Conservation (phyloP, 257 asterid species). For the Ajuga chamaepitys region DNA sequence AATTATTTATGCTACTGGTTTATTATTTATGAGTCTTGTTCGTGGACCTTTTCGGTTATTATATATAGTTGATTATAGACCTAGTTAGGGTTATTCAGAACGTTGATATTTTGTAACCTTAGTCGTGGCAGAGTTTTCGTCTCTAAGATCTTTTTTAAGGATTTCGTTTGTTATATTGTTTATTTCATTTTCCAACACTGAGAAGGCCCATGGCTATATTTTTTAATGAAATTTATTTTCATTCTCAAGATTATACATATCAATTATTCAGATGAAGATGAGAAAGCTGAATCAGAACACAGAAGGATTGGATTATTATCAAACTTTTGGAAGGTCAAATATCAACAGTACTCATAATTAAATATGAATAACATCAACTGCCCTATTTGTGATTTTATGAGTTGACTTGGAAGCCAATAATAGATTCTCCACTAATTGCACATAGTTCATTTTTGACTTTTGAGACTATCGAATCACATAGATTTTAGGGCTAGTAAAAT, state of each 20-base stretch:
- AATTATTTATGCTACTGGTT: too few relatives aligned
- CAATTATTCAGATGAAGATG: not conserved
- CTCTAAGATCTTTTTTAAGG: too few relatives aligned
- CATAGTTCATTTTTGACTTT: slow-evolving; percentile 15
- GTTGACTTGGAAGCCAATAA: slow-evolving; percentile 14
- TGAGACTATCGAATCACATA: too few relatives aligned
- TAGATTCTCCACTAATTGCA: slow-evolving; percentile 17
- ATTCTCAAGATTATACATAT: not conserved
- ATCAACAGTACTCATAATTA: slow-evolving; percentile 10
- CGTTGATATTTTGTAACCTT: too few relatives aligned
- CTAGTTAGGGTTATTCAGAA: too few relatives aligned
- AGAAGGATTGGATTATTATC: slow-evolving; percentile 9
- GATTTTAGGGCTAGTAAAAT: too few relatives aligned
- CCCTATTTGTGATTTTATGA: slow-evolving; percentile 14
- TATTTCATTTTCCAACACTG: too few relatives aligned
- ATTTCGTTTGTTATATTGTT: too few relatives aligned
- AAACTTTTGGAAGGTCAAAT: slow-evolving; percentile 5
- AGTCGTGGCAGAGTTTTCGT: too few relatives aligned
- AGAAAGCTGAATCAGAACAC: slow-evolving; percentile 13
- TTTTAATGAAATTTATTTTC: not conserved
- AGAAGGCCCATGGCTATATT: not conserved
- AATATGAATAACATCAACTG: slow-evolving; percentile 6
- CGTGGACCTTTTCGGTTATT: too few relatives aligned
- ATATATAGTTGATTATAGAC: too few relatives aligned
- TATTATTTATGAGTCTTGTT: too few relatives aligned